Evolutionary conservation across 108 stramenopile species (phyloP).

Genomic region (Nitzschia putrida): DNA sequence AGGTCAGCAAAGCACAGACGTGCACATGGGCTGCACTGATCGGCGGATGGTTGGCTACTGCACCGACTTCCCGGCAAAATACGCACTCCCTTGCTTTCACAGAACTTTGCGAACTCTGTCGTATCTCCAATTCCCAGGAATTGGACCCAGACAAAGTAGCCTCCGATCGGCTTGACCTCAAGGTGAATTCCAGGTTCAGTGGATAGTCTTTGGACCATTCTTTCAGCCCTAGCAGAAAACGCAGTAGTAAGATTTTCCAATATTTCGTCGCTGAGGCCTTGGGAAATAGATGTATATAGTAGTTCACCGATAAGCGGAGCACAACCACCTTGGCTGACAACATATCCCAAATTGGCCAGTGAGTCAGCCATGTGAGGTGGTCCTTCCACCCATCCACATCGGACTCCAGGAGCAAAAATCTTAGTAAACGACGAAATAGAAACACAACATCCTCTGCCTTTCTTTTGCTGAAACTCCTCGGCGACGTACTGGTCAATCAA

Average conservation of each 20-base stretch:
- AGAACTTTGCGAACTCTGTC: conserved; percentile 46
- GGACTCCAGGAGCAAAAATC: conserved; percentile 68
- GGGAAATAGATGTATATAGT: conserved; percentile 42
- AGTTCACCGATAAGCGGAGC: conserved; percentile 64
- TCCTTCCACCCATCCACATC: conserved; percentile 76
- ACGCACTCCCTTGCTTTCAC: conserved; percentile 34
- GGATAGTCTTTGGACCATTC: conserved; percentile 37
- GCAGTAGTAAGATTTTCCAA: conserved; percentile 44
- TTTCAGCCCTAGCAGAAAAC: conserved; percentile 43
- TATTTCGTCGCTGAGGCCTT: conserved; percentile 44
- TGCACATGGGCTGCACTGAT: conserved; percentile 19
- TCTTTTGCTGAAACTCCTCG: neutral
- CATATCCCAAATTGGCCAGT: conserved; percentile 54
- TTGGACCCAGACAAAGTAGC: conserved; percentile 68
- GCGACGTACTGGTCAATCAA: conserved; percentile 28
- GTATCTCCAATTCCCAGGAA: conserved; percentile 52
- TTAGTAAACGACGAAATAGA: conserved; percentile 78
- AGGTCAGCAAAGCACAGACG: conserved; percentile 73
- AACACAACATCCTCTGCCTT: conserved; percentile 53
- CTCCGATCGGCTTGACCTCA: conserved; percentile 36
- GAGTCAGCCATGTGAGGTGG: conserved; percentile 45
- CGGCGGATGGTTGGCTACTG: conserved; percentile 22
- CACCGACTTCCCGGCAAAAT: conserved; percentile 58
- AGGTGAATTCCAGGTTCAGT: conserved; percentile 43
- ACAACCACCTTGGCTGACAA: conserved; percentile 65